Evolutionary conservation across 768 basidiomycete genomes (phyloP), one percentile per base, ranked within the genome.

Genomic region (Heimioporus sp.): DNA sequence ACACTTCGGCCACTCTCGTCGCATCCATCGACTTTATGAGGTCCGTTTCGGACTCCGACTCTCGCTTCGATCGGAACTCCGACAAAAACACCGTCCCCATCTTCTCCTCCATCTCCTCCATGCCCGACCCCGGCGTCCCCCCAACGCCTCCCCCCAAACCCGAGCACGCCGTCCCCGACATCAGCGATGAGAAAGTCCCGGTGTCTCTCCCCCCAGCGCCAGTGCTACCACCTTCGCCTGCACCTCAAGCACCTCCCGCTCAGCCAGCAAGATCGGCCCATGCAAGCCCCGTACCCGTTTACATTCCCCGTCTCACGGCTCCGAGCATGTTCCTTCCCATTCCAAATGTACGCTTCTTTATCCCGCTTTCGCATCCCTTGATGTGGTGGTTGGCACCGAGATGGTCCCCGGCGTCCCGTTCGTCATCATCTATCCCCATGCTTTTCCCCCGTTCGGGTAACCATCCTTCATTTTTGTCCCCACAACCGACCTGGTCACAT

Each of bases 321-420:
- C 84, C 90, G 32, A 86, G 83, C 32, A 86, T 92, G 85, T 92
- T 92, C 66, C 72, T 92, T 43, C 90, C 90, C n/a, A 87, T 92
- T 39, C 90, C 91, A 46, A 90, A 90, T 74, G 90, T 92, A 79
- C 82, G 87, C 81, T 72, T 60, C 59, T 30, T 58, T 67, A 65
- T 46, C 50, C 71, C 72, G 45, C 70, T 80, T 55, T 79, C 77
- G 42, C 73, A 73, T 67, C 69, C 75, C 52, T 73, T 87, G 41
- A 75, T 77, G 11, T 87, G 82, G 82, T 86, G 80, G 82, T 68
- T 87, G 59, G 63, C 54, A 32, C 61, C 64, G 10, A 50, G 34
- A 50, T 65, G 76, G 66, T 65, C 67, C 74, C 72, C 71, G 55
- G 45, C 46, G 40, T 21, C 46, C 5, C 51, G 30, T 52, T 65